phyloP scores from a whole-genome alignment of 768 basidiomycete genomes.

The Rhodotorula diobovata region DNA sequence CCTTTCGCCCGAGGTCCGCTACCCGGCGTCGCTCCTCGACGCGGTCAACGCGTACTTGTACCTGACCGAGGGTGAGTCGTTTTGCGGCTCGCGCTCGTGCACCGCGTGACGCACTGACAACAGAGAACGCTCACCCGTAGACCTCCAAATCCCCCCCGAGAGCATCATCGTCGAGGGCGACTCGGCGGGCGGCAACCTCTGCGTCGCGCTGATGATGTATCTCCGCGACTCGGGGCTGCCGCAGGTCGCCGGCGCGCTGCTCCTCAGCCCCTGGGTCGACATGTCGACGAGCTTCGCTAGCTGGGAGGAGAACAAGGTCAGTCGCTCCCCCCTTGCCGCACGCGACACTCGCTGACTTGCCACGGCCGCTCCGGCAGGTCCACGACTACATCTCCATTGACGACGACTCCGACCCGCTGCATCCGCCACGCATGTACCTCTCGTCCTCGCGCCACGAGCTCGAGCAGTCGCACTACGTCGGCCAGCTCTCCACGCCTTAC shows the following conservation, averaged over 20 bases:
- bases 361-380: constrained; percentile 31
- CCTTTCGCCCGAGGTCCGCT: constrained; percentile 84
- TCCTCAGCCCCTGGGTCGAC: constrained; percentile 65
- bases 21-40: constrained; percentile 81
- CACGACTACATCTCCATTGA: constrained; percentile 73
- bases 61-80: constrained; percentile 69
- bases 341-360: neutral
- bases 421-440: constrained; percentile 82
- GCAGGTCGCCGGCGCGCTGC: constrained; percentile 71
- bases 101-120: rapidly evolving
- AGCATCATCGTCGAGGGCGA: constrained; percentile 81
- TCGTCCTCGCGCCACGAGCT: neutral
- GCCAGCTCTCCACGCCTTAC: constrained; percentile 67
- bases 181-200: constrained; percentile 84
- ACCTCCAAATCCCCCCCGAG: constrained; percentile 47
- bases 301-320: constrained; percentile 76
- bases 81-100: constrained; percentile 41
- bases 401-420: constrained; percentile 67
- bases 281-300: constrained; percentile 91
- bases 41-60: constrained; percentile 78
- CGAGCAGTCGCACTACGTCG: constrained; percentile 60
- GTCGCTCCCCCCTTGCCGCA: neutral
- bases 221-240: constrained; percentile 82
- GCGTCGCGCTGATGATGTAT: constrained; percentile 80
- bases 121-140: neutral